Conservation (phyloP, 305 asterid species). For the Solanum hybrid region DNA sequence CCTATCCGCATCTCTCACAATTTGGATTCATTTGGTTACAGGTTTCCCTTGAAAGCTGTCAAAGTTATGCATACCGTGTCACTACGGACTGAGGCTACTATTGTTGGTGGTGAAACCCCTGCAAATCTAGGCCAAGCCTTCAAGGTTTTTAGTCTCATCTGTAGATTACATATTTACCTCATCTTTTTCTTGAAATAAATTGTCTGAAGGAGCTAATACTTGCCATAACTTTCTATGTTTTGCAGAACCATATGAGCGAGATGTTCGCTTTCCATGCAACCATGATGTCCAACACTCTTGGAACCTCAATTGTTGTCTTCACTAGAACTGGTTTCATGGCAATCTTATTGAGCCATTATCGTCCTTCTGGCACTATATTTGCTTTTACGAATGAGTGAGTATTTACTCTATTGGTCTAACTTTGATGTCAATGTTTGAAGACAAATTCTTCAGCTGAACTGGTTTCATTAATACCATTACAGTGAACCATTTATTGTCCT, state of each 20-base stretch:
- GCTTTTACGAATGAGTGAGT: slow-evolving; percentile 97
- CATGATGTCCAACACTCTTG: slow-evolving; percentile 95
- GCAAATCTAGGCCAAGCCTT: slow-evolving; percentile 78
- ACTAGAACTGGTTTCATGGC: slow-evolving; percentile 96
- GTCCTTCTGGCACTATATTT: slow-evolving; percentile 90
- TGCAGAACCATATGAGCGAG: slow-evolving; percentile 97
- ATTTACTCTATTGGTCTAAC: neutral
- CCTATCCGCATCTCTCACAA: neutral
- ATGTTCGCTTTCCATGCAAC: slow-evolving; percentile 98
- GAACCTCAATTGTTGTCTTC: slow-evolving; percentile 87
- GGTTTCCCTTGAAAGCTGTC: slow-evolving; percentile 93
- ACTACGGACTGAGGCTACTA: slow-evolving; percentile 80
- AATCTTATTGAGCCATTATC: slow-evolving; percentile 81
- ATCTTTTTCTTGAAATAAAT: neutral
- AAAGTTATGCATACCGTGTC: slow-evolving; percentile 98
- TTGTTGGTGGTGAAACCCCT: slow-evolving; percentile 58
- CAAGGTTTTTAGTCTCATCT: slow-evolving; percentile 44
- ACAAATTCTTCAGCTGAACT: neutral
- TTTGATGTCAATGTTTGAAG: neutral
- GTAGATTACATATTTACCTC: neutral
- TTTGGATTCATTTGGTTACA: slow-evolving; percentile 19
- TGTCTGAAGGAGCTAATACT: neutral
- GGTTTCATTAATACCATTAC: neutral
- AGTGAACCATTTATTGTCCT: neutral
- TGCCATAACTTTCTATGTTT: slow-evolving; percentile 9